Conservation (phyloP, 1,284 basidiomycete species). For the Ganoderma boninense region DNA sequence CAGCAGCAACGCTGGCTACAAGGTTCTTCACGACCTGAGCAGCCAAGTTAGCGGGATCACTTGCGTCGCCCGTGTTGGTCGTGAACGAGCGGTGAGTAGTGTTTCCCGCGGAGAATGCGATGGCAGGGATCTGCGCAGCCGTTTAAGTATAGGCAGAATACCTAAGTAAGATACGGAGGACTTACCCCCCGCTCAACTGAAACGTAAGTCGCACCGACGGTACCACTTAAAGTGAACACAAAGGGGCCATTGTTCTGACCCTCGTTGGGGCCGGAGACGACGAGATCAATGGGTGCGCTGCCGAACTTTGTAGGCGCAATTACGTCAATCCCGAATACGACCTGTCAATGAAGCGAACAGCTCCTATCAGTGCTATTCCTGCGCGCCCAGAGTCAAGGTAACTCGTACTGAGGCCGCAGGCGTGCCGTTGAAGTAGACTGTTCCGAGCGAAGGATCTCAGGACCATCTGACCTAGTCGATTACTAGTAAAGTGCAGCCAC, state of each 20-base stretch:
- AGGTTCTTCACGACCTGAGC: conserved; percentile 36
- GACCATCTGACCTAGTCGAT: conserved; percentile 16
- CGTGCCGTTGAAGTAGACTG: conserved; percentile 43
- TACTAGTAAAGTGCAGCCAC: background rate
- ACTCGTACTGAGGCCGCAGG: conserved; percentile 36
- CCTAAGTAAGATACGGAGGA: background rate
- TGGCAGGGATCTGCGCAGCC: conserved; percentile 34
- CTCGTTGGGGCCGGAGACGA: conserved; percentile 42
- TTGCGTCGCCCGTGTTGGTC: conserved; percentile 34
- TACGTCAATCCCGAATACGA: conserved; percentile 39
- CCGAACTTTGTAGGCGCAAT: conserved; percentile 38
- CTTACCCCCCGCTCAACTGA: conserved; percentile 40
- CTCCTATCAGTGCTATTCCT: conserved; percentile 15
- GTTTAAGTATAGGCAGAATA: background rate
- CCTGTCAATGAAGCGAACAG: conserved; percentile 23
- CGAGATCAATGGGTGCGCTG: conserved; percentile 36
- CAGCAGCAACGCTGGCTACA: conserved; percentile 35
- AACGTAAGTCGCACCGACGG: conserved; percentile 39
- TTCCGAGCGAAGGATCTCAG: background rate
- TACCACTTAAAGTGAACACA: conserved; percentile 40
- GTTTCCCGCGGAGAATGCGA: conserved; percentile 42
- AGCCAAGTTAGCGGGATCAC: conserved; percentile 40
- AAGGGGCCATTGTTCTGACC: conserved; percentile 40
- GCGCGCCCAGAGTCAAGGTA: background rate
- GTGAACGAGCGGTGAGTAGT: conserved; percentile 41